phyloP scores from a whole-genome alignment of 345 rosid genomes.

The Euclidium syriacum region DNA sequence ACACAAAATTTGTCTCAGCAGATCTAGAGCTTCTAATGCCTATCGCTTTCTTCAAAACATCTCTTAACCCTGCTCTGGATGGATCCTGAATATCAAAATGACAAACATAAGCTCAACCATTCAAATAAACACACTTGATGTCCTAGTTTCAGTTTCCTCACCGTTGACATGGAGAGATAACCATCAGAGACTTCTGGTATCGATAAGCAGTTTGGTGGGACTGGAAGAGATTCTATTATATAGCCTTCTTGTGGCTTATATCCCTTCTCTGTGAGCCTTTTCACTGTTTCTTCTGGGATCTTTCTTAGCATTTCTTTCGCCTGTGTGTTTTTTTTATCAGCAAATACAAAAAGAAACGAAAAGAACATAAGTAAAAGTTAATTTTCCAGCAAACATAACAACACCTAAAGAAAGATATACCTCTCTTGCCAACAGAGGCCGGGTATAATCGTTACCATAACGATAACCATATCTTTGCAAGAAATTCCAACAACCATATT shows the following conservation, averaged over 20 bases:
- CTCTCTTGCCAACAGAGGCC: slow-evolving; percentile 87
- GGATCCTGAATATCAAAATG: slow-evolving; percentile 57
- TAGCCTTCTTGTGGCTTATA: slow-evolving; percentile 94
- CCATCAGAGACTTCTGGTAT: slow-evolving; percentile 92
- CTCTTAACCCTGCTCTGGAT: slow-evolving; percentile 62
- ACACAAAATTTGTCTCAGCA: slow-evolving; percentile 77
- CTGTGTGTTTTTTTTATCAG: slow-evolving; percentile 36
- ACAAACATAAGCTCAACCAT: slow-evolving; percentile 9
- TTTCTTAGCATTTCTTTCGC: slow-evolving; percentile 73
- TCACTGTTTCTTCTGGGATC: slow-evolving; percentile 60
- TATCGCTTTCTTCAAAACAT: slow-evolving; percentile 69
- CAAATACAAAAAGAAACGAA: slow-evolving; percentile 3
- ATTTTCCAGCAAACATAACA: too few relatives aligned
- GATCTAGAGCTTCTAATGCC: slow-evolving; percentile 67
- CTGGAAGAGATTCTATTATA: slow-evolving; percentile 65
- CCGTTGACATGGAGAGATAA: slow-evolving; percentile 72
- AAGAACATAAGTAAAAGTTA: slow-evolving; percentile 12
- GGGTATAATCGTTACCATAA: slow-evolving; percentile 50
- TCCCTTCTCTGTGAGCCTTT: slow-evolving; percentile 69
- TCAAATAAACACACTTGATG: slow-evolving; percentile 1
- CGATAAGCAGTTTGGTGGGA: slow-evolving; percentile 92
- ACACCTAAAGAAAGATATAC: slow-evolving; percentile 41
- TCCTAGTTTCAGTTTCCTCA: slow-evolving; percentile 38
- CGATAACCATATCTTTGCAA: slow-evolving; percentile 85
- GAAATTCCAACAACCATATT: slow-evolving; percentile 62